Evolutionary conservation across 257 asterid genomes (phyloP).

Genomic region (Jasminum sambac): DNA sequence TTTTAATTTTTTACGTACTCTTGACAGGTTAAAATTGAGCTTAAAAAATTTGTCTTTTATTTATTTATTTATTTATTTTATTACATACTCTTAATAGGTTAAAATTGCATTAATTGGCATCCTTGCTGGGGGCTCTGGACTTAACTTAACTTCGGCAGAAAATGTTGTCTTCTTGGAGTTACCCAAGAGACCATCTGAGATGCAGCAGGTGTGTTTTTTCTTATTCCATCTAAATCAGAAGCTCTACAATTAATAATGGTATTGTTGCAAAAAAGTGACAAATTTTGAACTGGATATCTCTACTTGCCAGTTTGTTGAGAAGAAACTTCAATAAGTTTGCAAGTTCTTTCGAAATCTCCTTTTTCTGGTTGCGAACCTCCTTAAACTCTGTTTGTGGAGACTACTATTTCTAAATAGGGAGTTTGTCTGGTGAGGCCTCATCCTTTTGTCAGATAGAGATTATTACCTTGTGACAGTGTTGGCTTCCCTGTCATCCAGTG

Average conservation of each 20-base stretch:
- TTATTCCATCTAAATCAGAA: slow-evolving; percentile 20
- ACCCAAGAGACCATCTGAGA: slow-evolving; percentile 68
- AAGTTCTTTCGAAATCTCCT: background rate
- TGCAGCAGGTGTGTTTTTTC: slow-evolving; percentile 68
- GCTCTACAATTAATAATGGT: slow-evolving; percentile 16
- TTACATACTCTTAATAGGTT: slow-evolving; percentile 55
- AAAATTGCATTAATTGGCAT: slow-evolving; percentile 91
- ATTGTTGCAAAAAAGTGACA: background rate
- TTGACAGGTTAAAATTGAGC: slow-evolving; percentile 61
- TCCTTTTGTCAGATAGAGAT: slow-evolving; percentile 14
- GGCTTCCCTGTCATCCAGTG: background rate
- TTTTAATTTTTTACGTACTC: too few relatives aligned
- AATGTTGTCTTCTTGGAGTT: slow-evolving; percentile 90
- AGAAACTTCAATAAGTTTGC: slow-evolving; percentile 4
- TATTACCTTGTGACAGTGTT: background rate
- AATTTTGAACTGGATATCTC: slow-evolving; percentile 9
- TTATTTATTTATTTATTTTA: background rate
- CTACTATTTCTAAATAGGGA: slow-evolving; percentile 2
- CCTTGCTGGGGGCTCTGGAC: slow-evolving; percentile 95
- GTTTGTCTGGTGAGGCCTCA: slow-evolving; percentile 10
- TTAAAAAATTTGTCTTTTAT: too few relatives aligned
- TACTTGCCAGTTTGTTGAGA: slow-evolving; percentile 4
- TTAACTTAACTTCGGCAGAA: slow-evolving; percentile 84
- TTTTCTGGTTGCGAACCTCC: background rate
- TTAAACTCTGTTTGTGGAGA: background rate